A percentile compares a stretch with the other conserved stretches of the same genome.
Evolutionary conservation across 768 basidiomycete genomes (phyloP).

Genomic region (Lyophyllum atratum): DNA sequence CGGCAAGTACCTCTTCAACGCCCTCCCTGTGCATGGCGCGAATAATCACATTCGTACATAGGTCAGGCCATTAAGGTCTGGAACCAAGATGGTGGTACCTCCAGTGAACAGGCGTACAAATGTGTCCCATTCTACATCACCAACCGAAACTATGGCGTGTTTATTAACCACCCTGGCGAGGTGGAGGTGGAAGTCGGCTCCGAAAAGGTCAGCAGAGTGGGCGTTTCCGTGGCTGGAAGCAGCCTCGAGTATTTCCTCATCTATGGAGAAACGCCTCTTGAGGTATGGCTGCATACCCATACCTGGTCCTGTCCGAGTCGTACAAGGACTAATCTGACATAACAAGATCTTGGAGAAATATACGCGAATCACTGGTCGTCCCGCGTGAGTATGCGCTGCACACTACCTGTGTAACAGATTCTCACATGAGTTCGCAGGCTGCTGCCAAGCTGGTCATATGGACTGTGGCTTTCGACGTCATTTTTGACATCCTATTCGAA

Average conservation of each 20-base stretch:
- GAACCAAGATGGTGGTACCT: constrained; percentile 79
- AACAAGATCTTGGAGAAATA: constrained; percentile 59
- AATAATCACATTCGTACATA: constrained; percentile 18
- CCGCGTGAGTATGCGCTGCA: constrained; percentile 39
- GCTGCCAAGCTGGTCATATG: constrained; percentile 74
- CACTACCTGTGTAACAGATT: not conserved
- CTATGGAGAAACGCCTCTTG: constrained; percentile 65
- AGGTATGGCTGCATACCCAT: constrained; percentile 39
- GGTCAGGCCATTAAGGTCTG: constrained; percentile 63
- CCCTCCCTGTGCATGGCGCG: constrained; percentile 8
- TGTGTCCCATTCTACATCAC: constrained; percentile 71
- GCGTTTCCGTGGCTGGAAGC: constrained; percentile 62
- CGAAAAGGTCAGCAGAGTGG: constrained; percentile 66
- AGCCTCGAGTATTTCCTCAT: constrained; percentile 72
- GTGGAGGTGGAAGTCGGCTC: constrained; percentile 75
- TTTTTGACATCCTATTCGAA: constrained; percentile 73
- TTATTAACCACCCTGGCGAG: constrained; percentile 76
- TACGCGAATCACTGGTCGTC: constrained; percentile 64
- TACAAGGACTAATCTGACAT: not conserved
- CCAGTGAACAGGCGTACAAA: constrained; percentile 68
- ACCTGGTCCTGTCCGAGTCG: not conserved
- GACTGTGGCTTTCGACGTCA: constrained; percentile 77
- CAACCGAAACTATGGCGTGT: constrained; percentile 72
- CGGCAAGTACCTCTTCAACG: constrained; percentile 43
- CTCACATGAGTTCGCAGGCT: constrained; percentile 43